phyloP scores from a whole-genome alignment of 73 alveolate species.

The Paramecium primaurelia region DNA sequence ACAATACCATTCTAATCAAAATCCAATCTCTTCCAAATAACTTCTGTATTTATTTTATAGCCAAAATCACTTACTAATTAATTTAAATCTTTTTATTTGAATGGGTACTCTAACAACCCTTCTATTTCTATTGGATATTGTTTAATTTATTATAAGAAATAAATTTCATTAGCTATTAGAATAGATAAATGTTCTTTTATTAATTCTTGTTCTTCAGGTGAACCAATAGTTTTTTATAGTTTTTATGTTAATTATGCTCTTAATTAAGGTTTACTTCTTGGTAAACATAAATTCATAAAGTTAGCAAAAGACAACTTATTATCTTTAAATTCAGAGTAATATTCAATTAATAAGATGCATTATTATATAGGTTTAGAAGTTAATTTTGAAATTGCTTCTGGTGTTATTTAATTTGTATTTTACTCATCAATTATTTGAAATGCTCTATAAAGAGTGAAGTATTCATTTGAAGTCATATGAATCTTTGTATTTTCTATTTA shows the following conservation, averaged over 20 bases:
- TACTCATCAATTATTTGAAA: neutral
- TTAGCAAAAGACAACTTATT: neutral
- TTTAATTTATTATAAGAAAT: neutral
- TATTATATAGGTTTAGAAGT: neutral
- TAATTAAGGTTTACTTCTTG: neutral
- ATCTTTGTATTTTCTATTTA: neutral
- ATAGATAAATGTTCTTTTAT: conserved; percentile 15
- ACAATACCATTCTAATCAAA: neutral
- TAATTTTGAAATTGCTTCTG: neutral
- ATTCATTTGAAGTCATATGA: conserved; percentile 23
- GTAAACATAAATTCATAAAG: conserved; percentile 18
- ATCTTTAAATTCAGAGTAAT: neutral
- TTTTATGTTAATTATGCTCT: conserved; percentile 17
- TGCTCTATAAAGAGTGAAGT: conserved; percentile 12
- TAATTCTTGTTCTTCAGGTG: conserved; percentile 1
- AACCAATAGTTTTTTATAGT: neutral
- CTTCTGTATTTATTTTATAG: neutral
- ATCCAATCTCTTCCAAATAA: conserved; percentile 16
- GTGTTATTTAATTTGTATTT: neutral
- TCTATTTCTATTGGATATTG: neutral
- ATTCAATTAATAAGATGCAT: neutral
- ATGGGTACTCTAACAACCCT: neutral
- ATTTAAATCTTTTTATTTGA: neutral
- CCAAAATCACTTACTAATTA: neutral
- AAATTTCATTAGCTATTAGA: neutral